Evolutionary conservation across 305 asterid genomes (phyloP), one percentile per base, ranked within the genome.

Genomic region (Fraxinus angustifolia): DNA sequence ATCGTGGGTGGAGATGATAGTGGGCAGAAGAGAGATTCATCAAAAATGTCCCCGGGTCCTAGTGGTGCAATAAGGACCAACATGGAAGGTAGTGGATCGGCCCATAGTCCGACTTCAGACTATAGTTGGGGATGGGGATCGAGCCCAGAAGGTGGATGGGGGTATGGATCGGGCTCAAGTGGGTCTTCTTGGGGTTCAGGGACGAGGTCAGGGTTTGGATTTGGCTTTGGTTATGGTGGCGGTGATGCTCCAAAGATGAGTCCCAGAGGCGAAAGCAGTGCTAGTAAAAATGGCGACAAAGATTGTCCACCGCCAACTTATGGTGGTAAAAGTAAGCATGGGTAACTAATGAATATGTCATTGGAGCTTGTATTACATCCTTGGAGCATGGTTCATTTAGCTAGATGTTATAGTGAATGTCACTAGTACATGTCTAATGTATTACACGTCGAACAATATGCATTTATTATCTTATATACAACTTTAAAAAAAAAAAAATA

Each of bases 61-160:
- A 60, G 58, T 0, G 70, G 81, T 2, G 65, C 83, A 33, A 48
- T 8, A 3, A 75, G 34, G 74, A 19, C 11, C 8, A 79, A 84
- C 5, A 36, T 83, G 2, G 85, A 81, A 17, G 84, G 75, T 23
- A 78, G 79, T 26, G 91, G 73, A 26, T 26, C 73, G 36, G 35
- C 35, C 36, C 73, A 67, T 67, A 26, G 73, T 11, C 73, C 73
- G 1, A 67, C 35, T 26, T 26, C 35, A 12, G 35, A 26, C n/a
- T 67, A 67, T 26, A 67, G 73, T 67, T 67, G 73, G 73, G 73
- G 73, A 3, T 67, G 73, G 73, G 34, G 73, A 11, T 67, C 36
- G 35, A 67, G 73, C 8, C 73, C 73, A 8, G 19, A 67, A 67
- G 73, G 73, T 23, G 73, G 73, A 26, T 67, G 73, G 73, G 73